These are phyloP conservation scores for Monosporascus sp. DNA, from an alignment of 2,329 filamentous ascomycete genomes.

Conservation along the genomic window DNA sequence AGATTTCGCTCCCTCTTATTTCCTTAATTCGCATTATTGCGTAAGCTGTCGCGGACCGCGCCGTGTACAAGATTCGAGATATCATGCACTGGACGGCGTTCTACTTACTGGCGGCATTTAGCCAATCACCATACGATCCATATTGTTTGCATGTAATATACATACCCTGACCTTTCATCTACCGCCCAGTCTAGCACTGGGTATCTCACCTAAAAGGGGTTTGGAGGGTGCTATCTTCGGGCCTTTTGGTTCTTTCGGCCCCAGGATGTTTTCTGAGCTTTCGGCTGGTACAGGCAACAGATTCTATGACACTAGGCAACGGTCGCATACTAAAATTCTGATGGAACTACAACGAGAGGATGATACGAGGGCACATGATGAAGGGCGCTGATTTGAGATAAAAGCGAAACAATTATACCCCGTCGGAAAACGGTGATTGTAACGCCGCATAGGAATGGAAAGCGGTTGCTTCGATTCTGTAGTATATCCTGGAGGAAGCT, in stretches of 20 bases:
- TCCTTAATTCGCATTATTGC: neutral
- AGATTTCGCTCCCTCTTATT: constrained; percentile 4
- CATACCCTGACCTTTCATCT: neutral
- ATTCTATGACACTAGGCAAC: constrained; percentile 16
- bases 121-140: neutral
- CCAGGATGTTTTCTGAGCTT: constrained; percentile 8
- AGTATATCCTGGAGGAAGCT: neutral
- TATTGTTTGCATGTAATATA: neutral
- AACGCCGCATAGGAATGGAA: no score
- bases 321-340: constrained; percentile 7
- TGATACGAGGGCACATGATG: constrained; percentile 2
- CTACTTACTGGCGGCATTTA: neutral
- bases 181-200: neutral
- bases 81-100: neutral
- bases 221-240: no score
- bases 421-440: constrained; percentile 4
- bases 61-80: neutral
- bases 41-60: neutral
- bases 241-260: neutral
- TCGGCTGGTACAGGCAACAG: constrained; percentile 11
- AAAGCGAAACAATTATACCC: constrained; percentile 8
- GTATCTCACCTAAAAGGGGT: neutral
- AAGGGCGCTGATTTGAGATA: neutral
- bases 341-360: constrained; percentile 5
- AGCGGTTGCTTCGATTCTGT: neutral